Conservation (phyloP, 495 filamentous ascomycete species). For the Elasticomyces elasticus region DNA sequence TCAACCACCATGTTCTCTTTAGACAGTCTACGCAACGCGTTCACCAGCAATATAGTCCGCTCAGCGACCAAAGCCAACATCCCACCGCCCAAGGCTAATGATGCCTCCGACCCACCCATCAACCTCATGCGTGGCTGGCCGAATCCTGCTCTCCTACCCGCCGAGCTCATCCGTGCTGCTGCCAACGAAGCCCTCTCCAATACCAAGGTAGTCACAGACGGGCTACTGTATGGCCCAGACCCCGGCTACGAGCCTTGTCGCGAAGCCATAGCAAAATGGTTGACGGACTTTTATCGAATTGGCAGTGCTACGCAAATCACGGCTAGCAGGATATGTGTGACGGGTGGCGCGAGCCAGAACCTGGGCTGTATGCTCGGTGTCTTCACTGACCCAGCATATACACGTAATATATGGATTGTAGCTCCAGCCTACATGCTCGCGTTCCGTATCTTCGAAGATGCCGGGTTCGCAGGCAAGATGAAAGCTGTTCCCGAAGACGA, state of each 20-base stretch:
- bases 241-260: constrained; percentile 59
- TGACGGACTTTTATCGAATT: constrained; percentile 51
- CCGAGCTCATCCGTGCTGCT: constrained; percentile 44
- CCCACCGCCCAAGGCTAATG: background rate
- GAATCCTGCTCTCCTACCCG: constrained; percentile 58
- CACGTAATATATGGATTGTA: constrained; percentile 66
- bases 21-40: background rate
- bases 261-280: constrained; percentile 56
- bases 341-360: constrained; percentile 69
- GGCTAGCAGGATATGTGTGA: constrained; percentile 61
- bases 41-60: background rate
- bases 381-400: constrained; percentile 69
- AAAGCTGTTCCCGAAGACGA: constrained; percentile 63
- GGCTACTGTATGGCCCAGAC: constrained; percentile 69
- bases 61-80: background rate
- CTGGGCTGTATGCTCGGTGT: constrained; percentile 60
- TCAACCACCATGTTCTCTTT: background rate
- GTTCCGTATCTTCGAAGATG: constrained; percentile 68
- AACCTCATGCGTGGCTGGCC: constrained; percentile 68
- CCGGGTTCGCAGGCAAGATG: constrained; percentile 51
- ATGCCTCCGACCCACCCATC: constrained; percentile 32
- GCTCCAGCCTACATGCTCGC: constrained; percentile 74
- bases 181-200: constrained; percentile 47
- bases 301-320: background rate
- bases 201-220: constrained; percentile 44